Conservation (phyloP, 2,329 filamentous ascomycete genomes). For the Verticillium tricorpus region DNA sequence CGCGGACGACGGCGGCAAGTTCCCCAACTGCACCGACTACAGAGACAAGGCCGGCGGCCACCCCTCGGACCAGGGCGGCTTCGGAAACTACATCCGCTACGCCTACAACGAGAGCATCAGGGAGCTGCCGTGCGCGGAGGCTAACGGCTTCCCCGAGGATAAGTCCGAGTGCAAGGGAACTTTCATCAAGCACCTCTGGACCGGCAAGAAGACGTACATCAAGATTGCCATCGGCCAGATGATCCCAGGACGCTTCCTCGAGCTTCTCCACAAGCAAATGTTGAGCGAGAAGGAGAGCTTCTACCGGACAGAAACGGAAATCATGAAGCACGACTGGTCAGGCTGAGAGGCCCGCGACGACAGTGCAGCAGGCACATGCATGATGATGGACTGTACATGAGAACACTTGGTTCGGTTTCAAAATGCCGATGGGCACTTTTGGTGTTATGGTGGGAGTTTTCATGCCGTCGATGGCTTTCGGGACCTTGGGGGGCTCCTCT, state of each 20-base stretch:
- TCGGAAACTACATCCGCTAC: constrained; percentile 38
- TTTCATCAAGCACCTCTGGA: constrained; percentile 40
- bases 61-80: constrained; percentile 39
- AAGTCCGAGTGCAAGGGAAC: constrained; percentile 30
- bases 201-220: constrained; percentile 32
- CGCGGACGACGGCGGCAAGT: constrained; percentile 1
- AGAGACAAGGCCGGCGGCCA: constrained; percentile 27
- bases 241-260: constrained; percentile 28
- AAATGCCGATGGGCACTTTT: neutral
- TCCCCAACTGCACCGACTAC: constrained; percentile 30
- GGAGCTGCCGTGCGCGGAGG: constrained; percentile 34
- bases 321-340: neutral
- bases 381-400: neutral
- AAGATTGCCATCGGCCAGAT: constrained; percentile 32
- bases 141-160: constrained; percentile 37
- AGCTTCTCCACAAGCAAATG: constrained; percentile 30
- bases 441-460: neutral
- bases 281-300: constrained; percentile 26
- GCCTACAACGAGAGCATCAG: constrained; percentile 34
- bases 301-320: constrained; percentile 27
- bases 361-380: neutral
- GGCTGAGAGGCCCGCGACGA: neutral
- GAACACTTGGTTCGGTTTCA: neutral
- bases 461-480: neutral
- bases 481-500: neutral